Percentiles rank a stretch among this genome's conserved stretches.
Evolutionary conservation across 768 basidiomycete genomes (phyloP).

Genomic region (Strobilomyces echinocephalus): DNA sequence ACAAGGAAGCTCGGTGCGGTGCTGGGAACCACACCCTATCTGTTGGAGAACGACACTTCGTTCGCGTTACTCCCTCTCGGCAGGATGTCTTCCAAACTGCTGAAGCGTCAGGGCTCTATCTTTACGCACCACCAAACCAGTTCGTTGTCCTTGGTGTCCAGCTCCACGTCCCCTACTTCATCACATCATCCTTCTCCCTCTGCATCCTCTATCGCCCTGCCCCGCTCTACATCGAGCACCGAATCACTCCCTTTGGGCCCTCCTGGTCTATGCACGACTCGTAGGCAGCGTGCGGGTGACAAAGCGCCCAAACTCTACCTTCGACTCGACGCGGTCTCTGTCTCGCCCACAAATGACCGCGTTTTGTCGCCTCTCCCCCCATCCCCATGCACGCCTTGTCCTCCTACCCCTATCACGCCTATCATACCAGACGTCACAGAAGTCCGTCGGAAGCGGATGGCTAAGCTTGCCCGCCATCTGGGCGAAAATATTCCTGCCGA

Average conservation of each 20-base stretch:
- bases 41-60: conserved; percentile 27
- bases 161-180: conserved; percentile 9
- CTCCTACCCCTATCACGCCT: conserved; percentile 20
- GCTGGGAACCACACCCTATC: conserved; percentile 34
- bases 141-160: conserved; percentile 21
- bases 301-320: conserved; percentile 22
- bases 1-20: conserved; percentile 35
- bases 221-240: conserved; percentile 3
- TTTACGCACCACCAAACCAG: conserved; percentile 22
- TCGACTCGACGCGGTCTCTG: conserved; percentile 16
- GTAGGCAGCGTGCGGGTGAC: conserved; percentile 6
- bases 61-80: conserved; percentile 22
- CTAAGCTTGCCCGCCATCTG: conserved; percentile 52
- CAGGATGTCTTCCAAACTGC: conserved; percentile 12
- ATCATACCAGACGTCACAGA: conserved; percentile 27
- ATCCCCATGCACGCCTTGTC: conserved; percentile 9
- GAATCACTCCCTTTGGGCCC: conserved; percentile 12
- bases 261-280: conserved; percentile 18
- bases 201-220: conserved; percentile 14
- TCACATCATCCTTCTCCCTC: conserved; percentile 12
- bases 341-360: conserved; percentile 10
- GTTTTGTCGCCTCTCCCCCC: conserved; percentile 9
- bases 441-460: conserved; percentile 46
- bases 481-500: conserved; percentile 58
- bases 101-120: conserved; percentile 32